phyloP scores from a whole-genome alignment of 257 asterid genomes.

The Oldenlandia corymbosa region DNA sequence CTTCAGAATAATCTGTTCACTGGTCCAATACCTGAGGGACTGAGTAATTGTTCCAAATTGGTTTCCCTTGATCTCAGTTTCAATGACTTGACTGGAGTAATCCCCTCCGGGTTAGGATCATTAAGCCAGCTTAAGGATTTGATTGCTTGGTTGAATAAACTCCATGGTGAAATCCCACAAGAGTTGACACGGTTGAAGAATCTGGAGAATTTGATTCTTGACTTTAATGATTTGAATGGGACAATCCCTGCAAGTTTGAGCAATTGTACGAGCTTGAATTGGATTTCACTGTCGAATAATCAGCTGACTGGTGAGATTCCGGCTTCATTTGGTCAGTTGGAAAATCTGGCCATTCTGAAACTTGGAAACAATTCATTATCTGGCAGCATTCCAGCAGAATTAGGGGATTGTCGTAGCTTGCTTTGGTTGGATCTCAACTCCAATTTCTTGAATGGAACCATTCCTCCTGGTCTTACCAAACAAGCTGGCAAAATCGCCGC shows the following conservation, averaged over 20 bases:
- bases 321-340: slow-evolving; percentile 52
- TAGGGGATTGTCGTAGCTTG: slow-evolving; percentile 84
- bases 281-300: slow-evolving; percentile 91
- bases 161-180: slow-evolving; percentile 73
- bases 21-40: slow-evolving; percentile 61
- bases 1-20: slow-evolving; percentile 72
- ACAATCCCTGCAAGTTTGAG: slow-evolving; percentile 66
- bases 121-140: slow-evolving; percentile 54
- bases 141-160: slow-evolving; percentile 73
- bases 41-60: slow-evolving; percentile 68
- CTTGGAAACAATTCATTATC: slow-evolving; percentile 75
- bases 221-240: slow-evolving; percentile 72
- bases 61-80: slow-evolving; percentile 91
- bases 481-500: slow-evolving; percentile 79
- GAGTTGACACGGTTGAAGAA: slow-evolving; percentile 57
- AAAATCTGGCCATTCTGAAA: slow-evolving; percentile 72
- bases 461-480: slow-evolving; percentile 64
- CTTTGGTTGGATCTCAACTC: slow-evolving; percentile 90
- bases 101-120: slow-evolving; percentile 69
- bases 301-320: slow-evolving; percentile 67
- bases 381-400: slow-evolving; percentile 67
- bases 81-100: slow-evolving; percentile 51
- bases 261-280: slow-evolving; percentile 71
- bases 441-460: slow-evolving; percentile 58
- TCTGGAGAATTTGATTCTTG: slow-evolving; percentile 86